phyloP scores from a whole-genome alignment of 2,329 filamentous ascomycete genomes.

The Alternaria hordeiaustralica region DNA sequence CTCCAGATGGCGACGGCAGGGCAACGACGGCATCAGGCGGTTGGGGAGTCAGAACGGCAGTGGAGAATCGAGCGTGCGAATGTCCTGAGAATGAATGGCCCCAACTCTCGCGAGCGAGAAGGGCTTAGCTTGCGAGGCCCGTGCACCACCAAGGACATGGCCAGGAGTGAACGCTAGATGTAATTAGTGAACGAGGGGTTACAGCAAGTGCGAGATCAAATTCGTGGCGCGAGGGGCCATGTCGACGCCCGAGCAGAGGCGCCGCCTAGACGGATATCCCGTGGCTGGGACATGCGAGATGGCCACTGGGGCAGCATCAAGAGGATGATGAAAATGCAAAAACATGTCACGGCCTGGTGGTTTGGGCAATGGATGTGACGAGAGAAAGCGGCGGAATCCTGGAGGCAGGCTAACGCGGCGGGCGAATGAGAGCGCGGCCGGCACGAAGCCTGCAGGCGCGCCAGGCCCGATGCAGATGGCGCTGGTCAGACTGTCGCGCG shows the following conservation, averaged over 20 bases:
- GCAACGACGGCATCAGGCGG: conserved; percentile 25
- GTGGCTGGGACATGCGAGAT: background rate
- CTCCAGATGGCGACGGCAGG: conserved; percentile 11
- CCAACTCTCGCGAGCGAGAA: conserved; percentile 17
- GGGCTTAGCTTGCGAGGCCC: conserved; percentile 12
- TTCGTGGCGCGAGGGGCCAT: conserved; percentile 3
- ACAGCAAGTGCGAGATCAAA: conserved; percentile 8
- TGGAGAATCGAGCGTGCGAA: conserved; percentile 27
- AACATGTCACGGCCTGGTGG: conserved; percentile 5
- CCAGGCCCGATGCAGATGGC: conserved; percentile 1
- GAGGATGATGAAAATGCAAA: conserved; percentile 6
- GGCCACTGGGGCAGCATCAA: background rate
- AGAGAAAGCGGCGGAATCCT: conserved; percentile 11
- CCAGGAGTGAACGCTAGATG: conserved; percentile 21
- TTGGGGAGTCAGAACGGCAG: conserved; percentile 33
- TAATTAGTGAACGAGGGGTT: conserved; percentile 22
- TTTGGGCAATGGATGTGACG: conserved; percentile 14
- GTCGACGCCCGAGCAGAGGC: background rate
- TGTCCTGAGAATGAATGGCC: conserved; percentile 21
- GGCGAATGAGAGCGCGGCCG: conserved; percentile 5
- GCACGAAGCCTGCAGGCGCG: conserved; percentile 1
- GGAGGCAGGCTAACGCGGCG: background rate
- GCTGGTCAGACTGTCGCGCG: conserved; percentile 12
- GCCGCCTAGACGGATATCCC: background rate
- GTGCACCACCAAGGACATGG: conserved; percentile 14